Percentiles rank a stretch among this genome's conserved stretches.
phyloP scores from a whole-genome alignment of 148 eudicot genomes.

The Nepenthes mirabilis region DNA sequence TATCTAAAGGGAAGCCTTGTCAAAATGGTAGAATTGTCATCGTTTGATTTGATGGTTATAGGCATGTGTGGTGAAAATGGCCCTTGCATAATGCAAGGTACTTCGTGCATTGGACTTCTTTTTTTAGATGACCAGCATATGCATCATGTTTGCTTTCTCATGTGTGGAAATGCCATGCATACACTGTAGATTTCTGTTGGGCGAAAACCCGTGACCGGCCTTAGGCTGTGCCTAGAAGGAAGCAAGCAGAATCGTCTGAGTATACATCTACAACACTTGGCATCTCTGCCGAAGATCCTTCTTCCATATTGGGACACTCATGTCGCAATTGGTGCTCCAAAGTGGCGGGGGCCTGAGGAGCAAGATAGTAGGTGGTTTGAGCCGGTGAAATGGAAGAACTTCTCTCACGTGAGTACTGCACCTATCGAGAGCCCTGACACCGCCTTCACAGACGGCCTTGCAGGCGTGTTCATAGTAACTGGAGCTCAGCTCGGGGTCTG shows the following conservation, averaged over 20 bases:
- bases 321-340: constrained; percentile 84
- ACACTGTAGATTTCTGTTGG: constrained; percentile 67
- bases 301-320: constrained; percentile 73
- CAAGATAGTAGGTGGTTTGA: constrained; percentile 99
- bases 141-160: background rate
- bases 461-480: constrained; percentile 70
- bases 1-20: too few relatives aligned
- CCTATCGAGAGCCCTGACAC: constrained; percentile 78
- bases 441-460: constrained; percentile 45
- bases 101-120: too few relatives aligned
- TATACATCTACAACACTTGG: constrained; percentile 66
- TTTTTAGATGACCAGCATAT: too few relatives aligned
- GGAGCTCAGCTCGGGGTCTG: constrained; percentile 97
- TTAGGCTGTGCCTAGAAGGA: constrained; percentile 70
- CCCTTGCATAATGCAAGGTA: too few relatives aligned
- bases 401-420: constrained; percentile 89
- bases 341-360: constrained; percentile 94
- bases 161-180: constrained; percentile 1
- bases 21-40: too few relatives aligned
- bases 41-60: too few relatives aligned
- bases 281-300: constrained; percentile 73
- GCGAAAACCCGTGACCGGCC: constrained; percentile 92
- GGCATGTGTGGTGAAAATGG: too few relatives aligned
- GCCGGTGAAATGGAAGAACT: constrained; percentile 88
- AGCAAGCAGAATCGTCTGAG: constrained; percentile 64